Base-by-base conservation (phyloP, 2,329 filamentous ascomycete species). In the Trichoderma sp. region DNA sequence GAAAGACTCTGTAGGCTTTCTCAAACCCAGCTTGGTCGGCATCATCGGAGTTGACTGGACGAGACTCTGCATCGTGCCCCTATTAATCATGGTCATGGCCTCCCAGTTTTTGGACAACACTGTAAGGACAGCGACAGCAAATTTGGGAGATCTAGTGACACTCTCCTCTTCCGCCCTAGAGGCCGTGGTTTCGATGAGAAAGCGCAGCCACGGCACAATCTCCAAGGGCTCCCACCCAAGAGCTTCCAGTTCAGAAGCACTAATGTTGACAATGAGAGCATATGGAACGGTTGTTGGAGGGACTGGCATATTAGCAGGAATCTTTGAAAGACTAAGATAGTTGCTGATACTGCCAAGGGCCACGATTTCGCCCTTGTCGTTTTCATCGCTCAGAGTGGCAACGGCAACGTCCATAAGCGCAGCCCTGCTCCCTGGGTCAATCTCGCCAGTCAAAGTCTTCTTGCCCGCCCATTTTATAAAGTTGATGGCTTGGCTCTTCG, bases 51-150 rank as follows among this genome's bases (percentile, higher is more conserved):
- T 86, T 2, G 87, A 83, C 68, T 90, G 87, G 3, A 98, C 83
- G 5, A 94, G 81, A 17, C 87, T 84, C 8, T 88, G 82, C 4
- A 97, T 85, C 0, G 87, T 88, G 20, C 87, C 85, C 79, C 92
- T 96, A 3, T 91, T 90, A 3, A 84, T 84, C 58, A 84, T 84
- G 73, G 89, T 91, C 17, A 97, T 81, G n/a, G 87, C 88, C 63
- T 98, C 95, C 94, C 95, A 99, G 74, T 92, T 91, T 78, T 95
- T 98, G 2, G 95, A 97, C 23, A 98, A 78, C 1, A 97, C 88
- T 2, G 89, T 88, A 36, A 99, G 85, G 11, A 97, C 87, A 74
- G 93, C 91, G 0, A 89, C 85, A 8, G 95, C 90, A 78, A 98
- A 97, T 20, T 89, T 87, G 26, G 93, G 82, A 0, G 90, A 92